Base-by-base conservation (phyloP, 805 yeast genomes). In the Scheffersomyces spartinae region DNA sequence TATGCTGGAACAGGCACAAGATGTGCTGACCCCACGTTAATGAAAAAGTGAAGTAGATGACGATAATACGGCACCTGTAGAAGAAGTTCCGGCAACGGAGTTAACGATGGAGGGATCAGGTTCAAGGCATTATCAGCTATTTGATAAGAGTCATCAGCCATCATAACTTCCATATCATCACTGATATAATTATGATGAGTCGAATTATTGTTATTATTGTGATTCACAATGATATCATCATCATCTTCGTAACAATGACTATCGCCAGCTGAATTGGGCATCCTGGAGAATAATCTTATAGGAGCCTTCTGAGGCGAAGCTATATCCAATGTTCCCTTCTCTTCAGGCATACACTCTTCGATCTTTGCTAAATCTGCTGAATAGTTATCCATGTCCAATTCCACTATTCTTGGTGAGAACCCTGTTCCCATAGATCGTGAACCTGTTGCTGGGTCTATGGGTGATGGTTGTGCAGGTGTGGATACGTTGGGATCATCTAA, bases 1-100 rank as follows among this genome's bases (percentile, higher is more conserved):
- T 55, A 43, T 3, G 66, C 55, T 7, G 82, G 82, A 0, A 80
- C 74, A 0, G 86, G 85, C 5, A 75, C 81, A 11, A 79, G 55
- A 14, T 64, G 53, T 18, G 60, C 61, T 2, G 86, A 68, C 0
- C 82, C 77, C 9, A 69, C 67, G 26, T 71, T 58, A 6, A 71
- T 49, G 58, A 69, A 81, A 34, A 74, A 74, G n/a, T 73, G 72
- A 49, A 79, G 71, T 12, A 74, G 54, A 27, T 71, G 74, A 25
- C 69, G 54, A 43, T 74, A 75, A 33, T 58, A 62, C 0, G 82
- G 78, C 9, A 73, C 76, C 27, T 68, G 62, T 10, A 65, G 43
- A 9, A 79, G 49, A 5, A 74, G 40, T 29, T 73, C 81, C 0
- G 91, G 86, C 4, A 75, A 42, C 2, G 74, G 73, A n/a, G 39